Evolutionary conservation across 768 basidiomycete species (phyloP), one percentile per base, ranked within the genome.

Genomic region (Nidularia sp.): DNA sequence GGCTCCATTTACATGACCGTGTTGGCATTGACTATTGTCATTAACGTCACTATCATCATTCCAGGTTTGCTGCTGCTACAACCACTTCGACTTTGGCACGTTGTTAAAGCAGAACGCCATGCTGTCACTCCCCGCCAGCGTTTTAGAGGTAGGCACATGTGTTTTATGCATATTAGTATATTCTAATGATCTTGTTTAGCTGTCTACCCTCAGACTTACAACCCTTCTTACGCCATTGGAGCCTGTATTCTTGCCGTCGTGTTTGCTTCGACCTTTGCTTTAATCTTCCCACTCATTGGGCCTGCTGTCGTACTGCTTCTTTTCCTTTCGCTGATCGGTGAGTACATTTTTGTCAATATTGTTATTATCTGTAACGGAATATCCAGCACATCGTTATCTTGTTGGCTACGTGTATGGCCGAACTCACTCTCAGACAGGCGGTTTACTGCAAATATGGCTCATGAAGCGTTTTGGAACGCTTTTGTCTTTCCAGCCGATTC

Each of bases 361-460:
- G 35, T 34, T 33, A 10, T 33, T 12, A 45, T 45, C 32, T 49
- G 48, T 3, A 50, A 34, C 39, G 18, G 36, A 45, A n/a, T 35
- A 39, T 42, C 13, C 56, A 88, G 90, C 89, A n/a, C 86, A 89
- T 66, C 86, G 88, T 35, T 91, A 81, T 69, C 78, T 90, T 49
- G 71, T 89, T 53, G 85, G 88, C 34, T 89, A 91, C 64, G 88
- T 90, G 15, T 88, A 85, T 60, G 87, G 79, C 1, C 77, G 86
- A 39, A 85, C 83, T 25, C 79, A 81, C 53, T 86, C 86, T 5
- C 85, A 87, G 61, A 89, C 88, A 1, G 88, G 89, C 10, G 88
- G 88, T 5, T 67, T 85, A 29, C 66, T 90, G 18, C 84, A 87
- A 56, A 76, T 92, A 31, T 91, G 89, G 87, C 70, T 90, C 3